Base-by-base conservation (phyloP, 352 stramenopile genomes). In the Phytophthora lateralis region DNA sequence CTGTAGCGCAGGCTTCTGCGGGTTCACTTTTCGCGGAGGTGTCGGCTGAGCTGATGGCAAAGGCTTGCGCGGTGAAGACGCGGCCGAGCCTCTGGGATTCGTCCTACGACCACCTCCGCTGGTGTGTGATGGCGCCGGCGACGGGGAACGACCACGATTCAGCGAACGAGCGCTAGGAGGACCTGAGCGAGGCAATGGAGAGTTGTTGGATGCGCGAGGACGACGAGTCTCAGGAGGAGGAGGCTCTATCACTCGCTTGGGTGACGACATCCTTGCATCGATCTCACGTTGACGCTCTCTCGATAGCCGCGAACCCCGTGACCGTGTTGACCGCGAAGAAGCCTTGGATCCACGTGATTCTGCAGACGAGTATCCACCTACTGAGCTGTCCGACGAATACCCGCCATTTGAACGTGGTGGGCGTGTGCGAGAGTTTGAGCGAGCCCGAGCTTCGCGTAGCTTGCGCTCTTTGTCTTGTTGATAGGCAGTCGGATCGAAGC, bases 401-500 rank as follows among this genome's bases (percentile, higher is more conserved):
- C 82, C 82, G 17, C 65, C 68, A 44, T 59, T 60, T 27, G 65
- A 49, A 35, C 50, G 60, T 27, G 47, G 41, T 21, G 58, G 58
- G 7, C 64, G 45, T 43, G 66, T 60, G 2, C 66, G 60, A 3
- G 61, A 60, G 30, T 55, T 68, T 17, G 81, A 85, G 3, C 66
- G 59, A 5, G 77, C 76, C 17, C 73, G 75, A 27, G 62, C 58
- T 38, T 71, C 61, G 6, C 71, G 77, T 45, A 82, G 54, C 48
- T 88, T 88, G 3, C 71, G 81, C 38, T 91, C 71, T 14, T 80
- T 80, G 45, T 95, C 82, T 47, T 80, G 71, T 58, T 95, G 83
- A 68, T 95, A 95, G 11, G 85, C 85, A 9, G 85, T 95, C 7
- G 83, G 85, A 43, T 95, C 83, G 54, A 95, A 95, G 14, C 83